Percentiles rank a stretch among this genome's conserved stretches.
Conservation (phyloP, 441 rosid species). For the Jatropha podagrica region DNA sequence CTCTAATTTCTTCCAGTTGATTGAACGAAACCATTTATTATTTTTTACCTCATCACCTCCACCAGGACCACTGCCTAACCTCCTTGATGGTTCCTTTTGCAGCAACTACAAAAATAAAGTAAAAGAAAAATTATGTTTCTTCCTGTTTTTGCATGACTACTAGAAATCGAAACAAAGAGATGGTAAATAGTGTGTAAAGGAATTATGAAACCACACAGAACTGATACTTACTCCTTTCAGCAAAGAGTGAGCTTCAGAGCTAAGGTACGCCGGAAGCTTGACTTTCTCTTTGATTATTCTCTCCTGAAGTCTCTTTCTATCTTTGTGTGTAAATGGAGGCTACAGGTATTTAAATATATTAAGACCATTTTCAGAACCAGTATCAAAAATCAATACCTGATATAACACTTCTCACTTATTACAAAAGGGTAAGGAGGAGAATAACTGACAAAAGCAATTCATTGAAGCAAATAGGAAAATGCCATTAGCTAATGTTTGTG, state of each 20-base stretch:
- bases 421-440: background rate
- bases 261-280: constrained; percentile 64
- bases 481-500: background rate
- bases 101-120: constrained; percentile 40
- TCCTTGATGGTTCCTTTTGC: constrained; percentile 66
- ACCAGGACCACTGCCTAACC: constrained; percentile 64
- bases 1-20: constrained; percentile 77
- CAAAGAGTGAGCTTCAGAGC: constrained; percentile 69
- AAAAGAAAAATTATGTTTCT: background rate
- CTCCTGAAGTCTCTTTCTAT: constrained; percentile 73
- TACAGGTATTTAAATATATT: constrained; percentile 23
- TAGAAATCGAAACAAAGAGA: too few relatives aligned
- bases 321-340: constrained; percentile 62
- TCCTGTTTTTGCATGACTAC: too few relatives aligned
- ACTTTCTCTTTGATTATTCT: constrained; percentile 67
- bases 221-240: constrained; percentile 57
- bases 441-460: background rate
- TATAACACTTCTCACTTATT: background rate
- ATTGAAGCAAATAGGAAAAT: background rate
- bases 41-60: constrained; percentile 63
- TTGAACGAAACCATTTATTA: constrained; percentile 66
- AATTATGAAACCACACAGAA: background rate
- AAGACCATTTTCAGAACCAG: constrained; percentile 12
- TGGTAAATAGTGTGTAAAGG: too few relatives aligned
- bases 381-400: background rate